Percentiles rank a stretch among this genome's conserved stretches.
Evolutionary conservation across 164 flowering plant species (phyloP).

Genomic region (Litsea cubeba): DNA sequence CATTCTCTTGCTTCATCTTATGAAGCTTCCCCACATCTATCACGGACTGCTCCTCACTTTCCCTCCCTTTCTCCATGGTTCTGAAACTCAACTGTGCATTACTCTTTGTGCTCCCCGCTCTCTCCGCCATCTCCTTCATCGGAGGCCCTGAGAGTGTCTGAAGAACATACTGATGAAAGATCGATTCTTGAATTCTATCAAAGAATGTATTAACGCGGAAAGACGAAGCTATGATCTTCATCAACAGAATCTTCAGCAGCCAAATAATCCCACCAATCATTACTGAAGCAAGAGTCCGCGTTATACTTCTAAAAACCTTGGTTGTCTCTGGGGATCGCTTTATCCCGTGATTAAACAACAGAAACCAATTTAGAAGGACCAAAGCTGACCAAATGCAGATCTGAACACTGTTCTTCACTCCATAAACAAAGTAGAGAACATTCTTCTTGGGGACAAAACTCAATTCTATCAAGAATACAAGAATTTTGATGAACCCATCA

Average conservation of each 20-base stretch:
- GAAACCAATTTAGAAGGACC: constrained; percentile 60
- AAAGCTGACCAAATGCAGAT: constrained; percentile 58
- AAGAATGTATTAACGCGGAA: constrained; percentile 71
- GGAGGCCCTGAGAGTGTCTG: constrained; percentile 72
- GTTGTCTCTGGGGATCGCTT: constrained; percentile 26
- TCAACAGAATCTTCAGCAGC: constrained; percentile 57
- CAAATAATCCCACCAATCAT: constrained; percentile 61
- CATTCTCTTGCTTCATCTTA: constrained; percentile 51
- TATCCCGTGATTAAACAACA: constrained; percentile 48
- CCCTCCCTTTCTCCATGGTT: constrained; percentile 26
- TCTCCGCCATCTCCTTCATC: constrained; percentile 41
- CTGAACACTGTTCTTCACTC: constrained; percentile 57
- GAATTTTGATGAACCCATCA: constrained; percentile 45
- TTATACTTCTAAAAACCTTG: constrained; percentile 39
- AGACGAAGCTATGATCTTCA: constrained; percentile 62
- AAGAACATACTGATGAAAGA: constrained; percentile 72
- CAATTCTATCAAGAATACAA: constrained; percentile 61
- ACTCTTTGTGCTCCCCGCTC: constrained; percentile 17
- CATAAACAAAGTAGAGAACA: constrained; percentile 69
- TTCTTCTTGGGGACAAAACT: constrained; percentile 63
- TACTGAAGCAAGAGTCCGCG: constrained; percentile 46
- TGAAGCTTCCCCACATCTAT: constrained; percentile 67
- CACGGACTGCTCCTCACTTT: constrained; percentile 37
- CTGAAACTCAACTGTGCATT: constrained; percentile 50
- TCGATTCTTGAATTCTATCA: constrained; percentile 79